These are phyloP conservation scores for Annulohypoxylon truncatum DNA, from an alignment of 2,329 filamentous ascomycete genomes.

Conservation along the genomic window DNA sequence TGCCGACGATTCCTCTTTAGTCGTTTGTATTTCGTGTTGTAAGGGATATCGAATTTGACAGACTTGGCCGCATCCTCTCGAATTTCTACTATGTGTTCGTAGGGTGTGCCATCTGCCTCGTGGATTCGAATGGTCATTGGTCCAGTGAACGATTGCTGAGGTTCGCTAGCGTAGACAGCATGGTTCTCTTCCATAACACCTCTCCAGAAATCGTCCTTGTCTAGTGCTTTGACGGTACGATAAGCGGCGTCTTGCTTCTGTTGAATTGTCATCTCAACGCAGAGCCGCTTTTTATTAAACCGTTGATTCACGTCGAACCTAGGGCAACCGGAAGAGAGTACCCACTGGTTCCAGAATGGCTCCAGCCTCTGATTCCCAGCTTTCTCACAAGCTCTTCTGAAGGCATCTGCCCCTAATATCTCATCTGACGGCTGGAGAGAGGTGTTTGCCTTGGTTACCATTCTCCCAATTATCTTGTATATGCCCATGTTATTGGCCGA, in stretches of 20 bases:
- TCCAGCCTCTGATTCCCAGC: conserved; percentile 88
- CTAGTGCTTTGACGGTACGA: conserved; percentile 64
- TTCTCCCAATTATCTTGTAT: conserved; percentile 83
- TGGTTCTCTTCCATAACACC: conserved; percentile 83
- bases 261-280: conserved; percentile 89
- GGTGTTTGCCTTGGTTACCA: conserved; percentile 86
- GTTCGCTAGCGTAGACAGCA: conserved; percentile 73
- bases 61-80: conserved; percentile 82
- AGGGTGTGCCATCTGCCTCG: conserved; percentile 96
- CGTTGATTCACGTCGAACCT: conserved; percentile 85
- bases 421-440: conserved; percentile 71
- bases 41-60: conserved; percentile 90
- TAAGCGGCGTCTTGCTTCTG: conserved; percentile 72
- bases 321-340: conserved; percentile 88
- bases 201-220: conserved; percentile 81
- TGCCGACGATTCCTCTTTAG: conserved; percentile 82
- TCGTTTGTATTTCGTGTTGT: conserved; percentile 99
- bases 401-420: conserved; percentile 78
- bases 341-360: conserved; percentile 93
- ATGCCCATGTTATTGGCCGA: conserved; percentile 86
- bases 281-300: conserved; percentile 98
- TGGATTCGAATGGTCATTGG: conserved; percentile 98
- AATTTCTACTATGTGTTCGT: conserved; percentile 97
- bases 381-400: conserved; percentile 87
- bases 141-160: conserved; percentile 88